Conservation (phyloP, 2,329 filamentous ascomycete species). For the Bipolaris gigantea region DNA sequence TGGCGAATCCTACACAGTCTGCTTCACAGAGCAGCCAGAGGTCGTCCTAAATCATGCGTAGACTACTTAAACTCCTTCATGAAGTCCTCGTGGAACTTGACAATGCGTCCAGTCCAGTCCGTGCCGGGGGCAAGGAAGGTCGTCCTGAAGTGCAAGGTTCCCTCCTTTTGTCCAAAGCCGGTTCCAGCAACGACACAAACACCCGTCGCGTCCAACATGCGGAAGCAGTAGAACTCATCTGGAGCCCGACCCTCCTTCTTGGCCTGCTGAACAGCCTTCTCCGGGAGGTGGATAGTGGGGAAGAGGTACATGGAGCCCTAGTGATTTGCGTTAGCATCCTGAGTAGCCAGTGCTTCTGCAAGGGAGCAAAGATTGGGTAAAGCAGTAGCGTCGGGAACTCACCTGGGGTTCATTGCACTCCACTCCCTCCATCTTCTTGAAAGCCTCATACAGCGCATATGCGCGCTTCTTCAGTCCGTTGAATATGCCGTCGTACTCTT, state of each 20-base stretch:
- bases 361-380: background rate
- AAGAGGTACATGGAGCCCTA: conserved; percentile 96
- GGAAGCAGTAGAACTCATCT: conserved; percentile 94
- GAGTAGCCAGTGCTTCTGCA: background rate
- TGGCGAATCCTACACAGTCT: background rate
- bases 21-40: background rate
- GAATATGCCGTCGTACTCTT: conserved; percentile 84
- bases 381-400: conserved; percentile 25
- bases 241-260: conserved; percentile 69
- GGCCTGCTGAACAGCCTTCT: conserved; percentile 76
- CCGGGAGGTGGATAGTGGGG: conserved; percentile 82
- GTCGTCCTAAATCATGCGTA: background rate
- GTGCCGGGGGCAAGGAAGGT: conserved; percentile 96
- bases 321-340: background rate
- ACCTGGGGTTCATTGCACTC: conserved; percentile 80
- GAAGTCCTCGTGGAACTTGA: conserved; percentile 89
- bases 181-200: conserved; percentile 91
- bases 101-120: conserved; percentile 86
- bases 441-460: conserved; percentile 83
- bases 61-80: conserved; percentile 71
- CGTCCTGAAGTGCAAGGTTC: conserved; percentile 89
- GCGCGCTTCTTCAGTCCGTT: conserved; percentile 78
- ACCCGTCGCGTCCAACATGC: conserved; percentile 87
- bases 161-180: conserved; percentile 92
- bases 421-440: conserved; percentile 93